These are phyloP conservation scores for Bromus sterilis DNA, from an alignment of 176 grass and related monocot genomes.

Conservation along the genomic window DNA sequence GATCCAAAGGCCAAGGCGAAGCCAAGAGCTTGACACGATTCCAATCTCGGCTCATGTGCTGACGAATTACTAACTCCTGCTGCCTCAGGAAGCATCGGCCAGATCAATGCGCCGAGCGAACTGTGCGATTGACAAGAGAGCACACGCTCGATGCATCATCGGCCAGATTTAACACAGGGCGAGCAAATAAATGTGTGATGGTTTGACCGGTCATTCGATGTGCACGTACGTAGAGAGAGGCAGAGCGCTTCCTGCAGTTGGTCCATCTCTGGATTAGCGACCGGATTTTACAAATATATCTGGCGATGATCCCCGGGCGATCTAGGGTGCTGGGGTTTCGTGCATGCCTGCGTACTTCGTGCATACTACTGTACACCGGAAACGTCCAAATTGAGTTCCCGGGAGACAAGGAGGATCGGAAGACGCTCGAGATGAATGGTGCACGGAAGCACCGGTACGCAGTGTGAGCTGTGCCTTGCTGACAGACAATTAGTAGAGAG, in stretches of 20 bases:
- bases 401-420: constrained; percentile 26
- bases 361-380: too few relatives aligned
- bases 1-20: not conserved
- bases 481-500: not conserved
- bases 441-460: not conserved
- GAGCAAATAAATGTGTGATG: not conserved
- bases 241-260: not conserved
- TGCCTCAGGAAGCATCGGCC: not conserved
- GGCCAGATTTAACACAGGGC: not conserved
- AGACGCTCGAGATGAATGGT: constrained; percentile 8
- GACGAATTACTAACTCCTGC: not conserved
- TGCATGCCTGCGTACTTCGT: not conserved
- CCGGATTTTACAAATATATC: not conserved
- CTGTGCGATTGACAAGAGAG: not conserved
- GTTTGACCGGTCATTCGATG: constrained; percentile 6
- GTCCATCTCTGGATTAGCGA: constrained; percentile 25
- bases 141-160: not conserved
- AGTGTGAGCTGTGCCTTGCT: not conserved
- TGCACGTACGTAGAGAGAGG: not conserved
- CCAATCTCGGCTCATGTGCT: not conserved
- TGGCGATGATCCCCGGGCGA: constrained; percentile 24
- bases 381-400: constrained; percentile 12
- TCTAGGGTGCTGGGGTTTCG: not conserved
- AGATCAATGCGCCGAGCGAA: not conserved
- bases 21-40: not conserved